A percentile compares a stretch with the other conserved stretches of the same genome.
phyloP scores from a whole-genome alignment of 129 eudicot genomes.

The Artemisia tridentata region DNA sequence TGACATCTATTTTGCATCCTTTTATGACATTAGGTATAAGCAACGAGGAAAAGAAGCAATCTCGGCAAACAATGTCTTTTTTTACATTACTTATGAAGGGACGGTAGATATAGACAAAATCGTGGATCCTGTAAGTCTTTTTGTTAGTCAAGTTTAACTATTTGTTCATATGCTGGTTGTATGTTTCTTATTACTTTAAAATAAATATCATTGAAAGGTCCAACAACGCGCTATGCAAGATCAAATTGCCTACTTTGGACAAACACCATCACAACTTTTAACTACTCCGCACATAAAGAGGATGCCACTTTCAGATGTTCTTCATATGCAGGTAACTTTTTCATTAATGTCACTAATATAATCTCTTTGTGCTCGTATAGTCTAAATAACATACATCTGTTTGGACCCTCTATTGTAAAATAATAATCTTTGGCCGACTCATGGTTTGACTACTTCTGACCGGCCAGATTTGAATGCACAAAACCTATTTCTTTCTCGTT shows the following conservation, averaged over 20 bases:
- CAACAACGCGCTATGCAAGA: conserved; percentile 95
- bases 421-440: not conserved
- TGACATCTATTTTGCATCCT: conserved; percentile 14
- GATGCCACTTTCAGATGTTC: conserved; percentile 88
- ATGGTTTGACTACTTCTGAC: not conserved
- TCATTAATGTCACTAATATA: conserved; percentile 9
- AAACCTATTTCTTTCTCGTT: too few species aligned
- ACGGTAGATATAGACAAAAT: conserved; percentile 91
- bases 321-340: conserved; percentile 80
- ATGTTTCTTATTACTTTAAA: conserved; percentile 4
- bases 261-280: conserved; percentile 96
- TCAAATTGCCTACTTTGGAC: conserved; percentile 98
- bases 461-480: not conserved
- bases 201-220: conserved; percentile 45
- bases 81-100: conserved; percentile 93
- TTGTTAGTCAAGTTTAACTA: not conserved
- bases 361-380: conserved; percentile 1
- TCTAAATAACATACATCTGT: not conserved
- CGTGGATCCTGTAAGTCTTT: conserved; percentile 70
- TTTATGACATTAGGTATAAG: conserved; percentile 62
- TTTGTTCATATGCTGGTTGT: conserved; percentile 1
- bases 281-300: conserved; percentile 87
- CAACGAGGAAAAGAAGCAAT: conserved; percentile 98
- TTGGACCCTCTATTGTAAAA: not conserved
- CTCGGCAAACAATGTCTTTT: conserved; percentile 85